These are phyloP conservation scores for Kregervanrija pseudodelftensis DNA, from an alignment of 805 yeast species.

Conservation along the genomic window DNA sequence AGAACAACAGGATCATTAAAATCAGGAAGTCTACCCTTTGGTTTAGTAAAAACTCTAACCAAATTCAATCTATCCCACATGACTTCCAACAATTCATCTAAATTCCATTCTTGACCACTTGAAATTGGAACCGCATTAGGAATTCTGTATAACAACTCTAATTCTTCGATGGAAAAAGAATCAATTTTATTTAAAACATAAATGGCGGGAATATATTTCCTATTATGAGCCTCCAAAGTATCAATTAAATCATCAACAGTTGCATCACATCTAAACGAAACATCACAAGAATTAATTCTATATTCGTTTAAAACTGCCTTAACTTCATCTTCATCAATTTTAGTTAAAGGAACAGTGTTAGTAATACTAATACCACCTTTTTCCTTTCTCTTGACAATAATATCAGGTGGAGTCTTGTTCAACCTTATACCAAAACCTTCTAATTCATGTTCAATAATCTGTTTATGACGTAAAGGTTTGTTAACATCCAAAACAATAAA, in stretches of 20 bases:
- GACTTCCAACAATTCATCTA: constrained; percentile 85
- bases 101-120: constrained; percentile 93
- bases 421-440: constrained; percentile 97
- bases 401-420: constrained; percentile 89
- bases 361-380: constrained; percentile 94
- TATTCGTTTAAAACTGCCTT: constrained; percentile 95
- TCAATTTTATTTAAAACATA: constrained; percentile 95
- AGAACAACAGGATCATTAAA: constrained; percentile 92
- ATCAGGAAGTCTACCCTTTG: constrained; percentile 91
- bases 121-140: constrained; percentile 98
- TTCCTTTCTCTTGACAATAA: constrained; percentile 85
- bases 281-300: constrained; percentile 90
- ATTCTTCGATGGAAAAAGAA: constrained; percentile 87
- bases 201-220: constrained; percentile 92
- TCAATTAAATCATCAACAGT: constrained; percentile 96
- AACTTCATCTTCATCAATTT: constrained; percentile 86
- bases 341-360: constrained; percentile 87
- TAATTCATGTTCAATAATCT: constrained; percentile 86
- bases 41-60: constrained; percentile 95
- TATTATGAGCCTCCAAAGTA: constrained; percentile 79
- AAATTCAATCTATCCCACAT: constrained; percentile 93
- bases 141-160: constrained; percentile 81
- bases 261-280: constrained; percentile 95
- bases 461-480: constrained; percentile 91
- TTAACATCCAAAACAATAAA: constrained; percentile 94